Evolutionary conservation across 345 rosid species (phyloP), one percentile per base, ranked within the genome.

Genomic region (Melastoma malabathricum): DNA sequence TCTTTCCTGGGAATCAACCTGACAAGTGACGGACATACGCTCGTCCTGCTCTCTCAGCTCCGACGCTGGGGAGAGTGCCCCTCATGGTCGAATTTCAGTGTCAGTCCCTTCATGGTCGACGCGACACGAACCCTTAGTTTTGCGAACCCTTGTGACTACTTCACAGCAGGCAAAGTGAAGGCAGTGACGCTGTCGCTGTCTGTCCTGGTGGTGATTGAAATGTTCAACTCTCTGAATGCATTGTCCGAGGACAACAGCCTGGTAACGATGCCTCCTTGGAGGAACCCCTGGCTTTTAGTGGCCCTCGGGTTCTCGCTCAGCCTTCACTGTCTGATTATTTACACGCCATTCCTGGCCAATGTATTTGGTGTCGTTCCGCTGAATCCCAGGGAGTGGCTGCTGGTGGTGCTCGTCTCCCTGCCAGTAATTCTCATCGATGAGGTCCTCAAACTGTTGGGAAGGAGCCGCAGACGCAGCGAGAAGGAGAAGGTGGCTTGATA

Each of bases 151-250:
- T 89, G 97, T 17, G 97, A 89, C 47, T 89, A 86, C 66, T 89
- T 89, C 72, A 75, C 90, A 9, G 23, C 51, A 0, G 97, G 97
- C 19, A 83, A 81, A 71, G 87, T 89, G 59, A 89, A 89, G 66
- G 82, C 95, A 7, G 76, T 78, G 90, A 86, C 95, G 13, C 65
- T 89, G 18, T 89, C 97, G 0, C 88, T 86, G 3, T 84, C 98
- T 16, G 96, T 82, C 20, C 63, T 86, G 64, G 98, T 86, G 57
- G 84, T 89, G 1, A 90, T 86, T 18, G 98, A 86, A 71, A 78
- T 86, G 98, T 82, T 86, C 68, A 90, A 86, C 68, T 84, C 96
- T 16, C 61, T 90, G 63, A 89, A 89, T 19, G 94, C 96, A 0
- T 78, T 89, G 51, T 89, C 97, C 6, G 95, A 89, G 73, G 83